These are phyloP conservation scores for Graphilbum sp. DNA, from an alignment of 2,329 filamentous ascomycete species.

Conservation along the genomic window DNA sequence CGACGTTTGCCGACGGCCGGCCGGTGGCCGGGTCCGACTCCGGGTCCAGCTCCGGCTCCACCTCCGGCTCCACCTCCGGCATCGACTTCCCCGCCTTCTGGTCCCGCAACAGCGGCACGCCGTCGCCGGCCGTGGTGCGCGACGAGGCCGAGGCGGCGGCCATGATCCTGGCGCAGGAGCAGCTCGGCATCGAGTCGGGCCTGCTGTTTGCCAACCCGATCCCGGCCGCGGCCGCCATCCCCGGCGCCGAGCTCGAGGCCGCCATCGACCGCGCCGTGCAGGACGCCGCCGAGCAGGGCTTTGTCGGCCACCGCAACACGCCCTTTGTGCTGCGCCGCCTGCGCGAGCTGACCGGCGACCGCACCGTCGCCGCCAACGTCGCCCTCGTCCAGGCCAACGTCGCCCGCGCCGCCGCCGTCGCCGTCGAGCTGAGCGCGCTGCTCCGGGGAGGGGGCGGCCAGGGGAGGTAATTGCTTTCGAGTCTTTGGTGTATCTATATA, in stretches of 20 bases:
- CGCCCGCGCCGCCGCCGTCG: slow-evolving; percentile 35
- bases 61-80: too few species aligned
- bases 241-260: slow-evolving; percentile 51
- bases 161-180: slow-evolving; percentile 69
- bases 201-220: slow-evolving; percentile 84
- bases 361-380: slow-evolving; percentile 58
- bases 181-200: slow-evolving; percentile 58
- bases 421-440: slow-evolving; percentile 26
- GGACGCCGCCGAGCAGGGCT: slow-evolving; percentile 47
- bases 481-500: background rate
- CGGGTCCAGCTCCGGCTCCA: too few species aligned
- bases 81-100: slow-evolving; percentile 92
- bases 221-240: slow-evolving; percentile 51
- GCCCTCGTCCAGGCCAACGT: slow-evolving; percentile 40
- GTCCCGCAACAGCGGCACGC: slow-evolving; percentile 69
- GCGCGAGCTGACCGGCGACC: slow-evolving; percentile 57
- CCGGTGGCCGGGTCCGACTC: too few species aligned
- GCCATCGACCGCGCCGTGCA: slow-evolving; percentile 52
- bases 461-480: slow-evolving; percentile 2
- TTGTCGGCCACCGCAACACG: slow-evolving; percentile 62
- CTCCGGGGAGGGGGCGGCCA: slow-evolving; percentile 1
- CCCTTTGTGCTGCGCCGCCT: slow-evolving; percentile 70
- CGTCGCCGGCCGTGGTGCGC: slow-evolving; percentile 59
- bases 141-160: slow-evolving; percentile 71
- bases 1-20: slow-evolving; percentile 63